Evolutionary conservation across 2,329 filamentous ascomycete genomes (phyloP).

Genomic region (Phyllosticta citribraziliensis): DNA sequence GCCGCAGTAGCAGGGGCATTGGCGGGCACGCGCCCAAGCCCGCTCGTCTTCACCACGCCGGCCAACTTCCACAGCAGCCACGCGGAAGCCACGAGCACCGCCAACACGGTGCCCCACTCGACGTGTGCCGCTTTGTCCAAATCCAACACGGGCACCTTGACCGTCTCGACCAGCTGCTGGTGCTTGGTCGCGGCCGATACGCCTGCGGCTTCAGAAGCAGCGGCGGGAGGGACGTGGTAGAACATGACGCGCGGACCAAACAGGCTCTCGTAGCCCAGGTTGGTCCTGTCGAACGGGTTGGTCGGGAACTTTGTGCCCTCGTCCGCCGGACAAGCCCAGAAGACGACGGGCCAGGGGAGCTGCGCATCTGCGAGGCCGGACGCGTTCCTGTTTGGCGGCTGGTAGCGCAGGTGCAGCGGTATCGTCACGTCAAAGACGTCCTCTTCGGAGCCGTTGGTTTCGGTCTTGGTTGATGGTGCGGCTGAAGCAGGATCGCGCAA

Average conservation of each 20-base stretch:
- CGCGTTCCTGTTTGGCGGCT: slow-evolving; percentile 50
- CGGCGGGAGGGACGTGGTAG: slow-evolving; percentile 51
- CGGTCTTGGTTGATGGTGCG: background rate
- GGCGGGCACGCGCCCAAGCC: background rate
- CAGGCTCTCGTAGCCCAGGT: slow-evolving; percentile 75
- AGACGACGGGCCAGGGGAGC: slow-evolving; percentile 74
- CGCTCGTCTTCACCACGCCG: background rate
- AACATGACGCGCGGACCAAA: slow-evolving; percentile 72
- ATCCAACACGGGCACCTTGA: slow-evolving; percentile 36
- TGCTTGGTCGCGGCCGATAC: background rate
- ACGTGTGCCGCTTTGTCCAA: slow-evolving; percentile 26
- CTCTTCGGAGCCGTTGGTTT: slow-evolving; percentile 11
- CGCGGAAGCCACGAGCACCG: slow-evolving; percentile 34
- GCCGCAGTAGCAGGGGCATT: background rate
- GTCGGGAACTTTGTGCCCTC: slow-evolving; percentile 56
- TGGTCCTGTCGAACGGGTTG: slow-evolving; percentile 77
- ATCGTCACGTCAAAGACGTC: slow-evolving; percentile 56
- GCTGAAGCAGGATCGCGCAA: slow-evolving; percentile 31
- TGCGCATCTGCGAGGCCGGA: slow-evolving; percentile 32
- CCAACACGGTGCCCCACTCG: slow-evolving; percentile 32
- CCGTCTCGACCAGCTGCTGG: slow-evolving; percentile 19
- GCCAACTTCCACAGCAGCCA: slow-evolving; percentile 35
- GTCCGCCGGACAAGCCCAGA: slow-evolving; percentile 75
- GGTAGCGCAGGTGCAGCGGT: slow-evolving; percentile 78
- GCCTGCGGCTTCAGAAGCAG: slow-evolving; percentile 1